Base-by-base conservation (phyloP, 352 stramenopile genomes). In the Globisporangium heterothallicum region DNA sequence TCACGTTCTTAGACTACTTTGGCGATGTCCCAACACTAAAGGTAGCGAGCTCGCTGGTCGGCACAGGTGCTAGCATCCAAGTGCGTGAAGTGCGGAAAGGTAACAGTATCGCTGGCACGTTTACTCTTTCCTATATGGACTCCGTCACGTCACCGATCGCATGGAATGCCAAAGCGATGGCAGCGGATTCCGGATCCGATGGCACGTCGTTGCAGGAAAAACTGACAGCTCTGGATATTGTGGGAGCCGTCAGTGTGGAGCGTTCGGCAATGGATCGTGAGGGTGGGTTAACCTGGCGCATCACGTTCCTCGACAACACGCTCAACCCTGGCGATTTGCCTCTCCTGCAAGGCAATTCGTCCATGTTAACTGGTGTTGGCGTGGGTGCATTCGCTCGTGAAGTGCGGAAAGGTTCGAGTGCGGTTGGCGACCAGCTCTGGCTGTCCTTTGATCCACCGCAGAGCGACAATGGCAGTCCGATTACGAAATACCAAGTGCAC, bases 231-330 rank as follows among this genome's bases (percentile, higher is more conserved):
- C 32, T 92, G 26, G 67, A 69, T 16, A 60, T 72, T 3, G 57
- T 92, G 26, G 80, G 80, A 10, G 52, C 55, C 5, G 35, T 88
- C 2, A 59, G 43, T 14, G 74, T 89, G 0, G 58, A 64, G 12
- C 72, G 77, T 2, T 78, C 68, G 3, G 16, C 25, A 6, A 59
- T 68, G 38, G 74, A 88, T 26, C 47, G 61, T 18, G 70, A 92
- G 50, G 76, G 73, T 8, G 81, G 81, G 5, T 85, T 79, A 49
- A 61, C 49, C 10, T 92, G 78, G 78, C 22, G 60, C n/a, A 66
- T 92, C 30, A 86, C 81, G 18, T 92, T 92, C 52, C 61, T 90
- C n/a, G 79, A 90, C 48, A 75, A 79, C 35, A 64, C 62, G 2
- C 41, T 88, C 19, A 89, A 88, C 47, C 64, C 72, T 5, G 76